Base-by-base conservation (phyloP, 805 yeast genomes). In the Starmerella floricola region DNA sequence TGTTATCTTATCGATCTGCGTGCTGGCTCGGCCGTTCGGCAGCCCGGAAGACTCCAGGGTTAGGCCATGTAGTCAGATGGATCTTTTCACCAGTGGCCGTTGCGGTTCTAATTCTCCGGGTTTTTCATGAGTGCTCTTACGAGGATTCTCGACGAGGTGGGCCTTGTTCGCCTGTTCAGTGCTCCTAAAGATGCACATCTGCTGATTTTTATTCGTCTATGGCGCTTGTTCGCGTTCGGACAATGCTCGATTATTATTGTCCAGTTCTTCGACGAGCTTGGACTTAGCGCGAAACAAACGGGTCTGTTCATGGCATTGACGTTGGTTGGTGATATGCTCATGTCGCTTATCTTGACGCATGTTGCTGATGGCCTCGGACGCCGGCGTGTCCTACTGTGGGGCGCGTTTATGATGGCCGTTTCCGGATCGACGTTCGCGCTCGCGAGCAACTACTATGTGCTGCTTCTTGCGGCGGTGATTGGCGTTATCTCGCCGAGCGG, bases 401-500 rank as follows among this genome's bases (percentile, higher is more conserved):
- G 94, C 0, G 65, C 83, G 1, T 36, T 74, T 1, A 62, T 80
- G 67, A 84, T 84, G 94, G 52, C 72, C 3, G 48, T 63, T 0
- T 70, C 91, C 15, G 93, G 94, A 1, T 27, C 71, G 1, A 68
- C 72, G 0, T 84, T 84, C 57, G 72, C 78, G 4, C 59, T 62
- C 12, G 64, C 65, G 42, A 66, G 73, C 31, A 71, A 72, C 50
- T 84, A 66, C 56, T 55, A 61, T 45, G 47, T 78, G 2, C 62
- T 84, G 32, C 61, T 84, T 20, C 12, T 68, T 2, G 88, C 91
- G 6, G 88, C 94, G 3, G 71, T 81, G 3, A 44, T 82, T 26
- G 95, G 94, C 1, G 94, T 84, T 13, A 79, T 84, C 8, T 81
- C 93, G 2, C 88, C 94, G 1, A 75, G 84, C 24, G 93, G 94